A percentile compares a stretch with the other conserved stretches of the same genome.
Conservation (phyloP, 2,329 filamentous ascomycete genomes). For the Sporothrix brasiliensis region DNA sequence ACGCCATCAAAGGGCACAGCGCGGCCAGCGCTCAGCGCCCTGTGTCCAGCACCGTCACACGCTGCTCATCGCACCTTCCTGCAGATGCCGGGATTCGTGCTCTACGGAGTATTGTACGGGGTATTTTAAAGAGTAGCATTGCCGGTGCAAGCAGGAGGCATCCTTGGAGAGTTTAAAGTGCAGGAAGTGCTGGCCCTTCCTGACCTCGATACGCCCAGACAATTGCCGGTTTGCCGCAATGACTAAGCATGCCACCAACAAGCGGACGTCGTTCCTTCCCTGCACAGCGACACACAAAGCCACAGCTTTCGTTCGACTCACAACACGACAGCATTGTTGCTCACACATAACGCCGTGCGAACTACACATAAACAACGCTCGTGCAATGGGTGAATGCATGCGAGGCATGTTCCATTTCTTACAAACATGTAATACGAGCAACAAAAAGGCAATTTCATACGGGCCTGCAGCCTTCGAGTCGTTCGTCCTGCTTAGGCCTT, state of each 20-base stretch:
- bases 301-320: not conserved
- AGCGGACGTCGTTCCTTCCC: not conserved
- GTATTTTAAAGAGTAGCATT: constrained; percentile 14
- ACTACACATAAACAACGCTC: not conserved
- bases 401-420: too few species aligned
- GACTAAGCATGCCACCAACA: not conserved
- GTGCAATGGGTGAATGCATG: not conserved
- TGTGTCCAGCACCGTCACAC: not conserved
- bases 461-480: not conserved
- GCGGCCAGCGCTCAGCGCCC: not conserved
- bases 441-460: not conserved
- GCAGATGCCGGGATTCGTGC: not conserved
- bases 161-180: not conserved
- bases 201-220: not conserved
- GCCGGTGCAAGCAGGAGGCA: constrained; percentile 1
- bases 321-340: not conserved
- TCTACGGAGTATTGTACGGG: constrained; percentile 6
- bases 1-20: not conserved
- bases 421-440: constrained; percentile 6
- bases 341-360: not conserved
- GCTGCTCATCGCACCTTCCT: constrained; percentile 10
- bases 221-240: constrained; percentile 12
- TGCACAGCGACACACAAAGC: not conserved
- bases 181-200: not conserved
- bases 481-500: not conserved